Evolutionary conservation across 495 filamentous ascomycete species (phyloP), one percentile per base, ranked within the genome.

Genomic region (Xylaria longipes): DNA sequence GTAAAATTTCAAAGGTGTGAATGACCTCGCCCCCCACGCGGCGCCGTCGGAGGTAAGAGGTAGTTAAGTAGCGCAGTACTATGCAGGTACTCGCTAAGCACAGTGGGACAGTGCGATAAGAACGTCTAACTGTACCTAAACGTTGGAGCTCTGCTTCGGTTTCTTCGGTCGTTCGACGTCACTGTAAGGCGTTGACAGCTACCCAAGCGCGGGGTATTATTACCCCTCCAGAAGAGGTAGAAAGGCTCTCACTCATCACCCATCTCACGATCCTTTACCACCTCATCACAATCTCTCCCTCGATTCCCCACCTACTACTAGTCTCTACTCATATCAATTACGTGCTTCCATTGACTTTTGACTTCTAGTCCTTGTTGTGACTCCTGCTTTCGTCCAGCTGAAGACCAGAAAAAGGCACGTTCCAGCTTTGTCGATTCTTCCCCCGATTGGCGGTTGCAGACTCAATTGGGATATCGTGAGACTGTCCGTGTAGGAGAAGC

Each of bases 141-240:
- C n/a, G 27, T 56, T n/a, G 25, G 52, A 29, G 52, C 52, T 37
- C 57, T 60, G 33, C 50, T 22, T 1, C 54, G 37, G 45, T 15
- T n/a, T n/a, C n/a, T n/a, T n/a, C n/a, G 25, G 31, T 66, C 31
- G 31, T 37, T 65, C 65, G n/a, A 56, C 65, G 65, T 67, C 65
- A 67, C 65, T 20, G 35, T 14, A 7, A n/a, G 31, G 15, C 22
- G 31, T 39, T 35, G 29, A 50, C 29, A 66, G 63, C 45, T 35
- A 54, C 15, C 46, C 45, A 66, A 54, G 46, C 64, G 64, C 64
- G 64, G 65, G 65, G 65, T 56, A 67, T 25, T 9, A 46, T 20
- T 25, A 67, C 48, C 65, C 65, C 65, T 67, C 65, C 65, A 67
- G n/a, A 48, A 20, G 45, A n/a, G 1, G 45, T 7, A 45, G 41